Conservation (phyloP, 768 basidiomycete species). For the Lanmaoa rubissima region DNA sequence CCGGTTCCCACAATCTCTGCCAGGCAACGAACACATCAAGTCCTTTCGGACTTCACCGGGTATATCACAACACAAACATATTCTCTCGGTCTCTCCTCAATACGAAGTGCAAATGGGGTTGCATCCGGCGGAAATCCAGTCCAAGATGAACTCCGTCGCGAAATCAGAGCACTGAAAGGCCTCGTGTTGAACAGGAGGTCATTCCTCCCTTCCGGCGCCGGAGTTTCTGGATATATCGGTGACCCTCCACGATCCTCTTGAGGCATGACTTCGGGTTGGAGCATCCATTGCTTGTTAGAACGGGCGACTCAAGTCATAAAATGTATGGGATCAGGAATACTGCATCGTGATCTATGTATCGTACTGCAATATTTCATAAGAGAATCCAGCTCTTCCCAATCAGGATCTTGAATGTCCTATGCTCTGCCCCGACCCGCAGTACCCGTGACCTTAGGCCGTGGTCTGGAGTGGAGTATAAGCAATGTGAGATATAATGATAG, state of each 20-base stretch:
- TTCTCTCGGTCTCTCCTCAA: constrained; percentile 19
- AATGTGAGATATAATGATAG: not conserved
- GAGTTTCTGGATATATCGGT: constrained; percentile 5
- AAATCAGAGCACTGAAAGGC: constrained; percentile 76
- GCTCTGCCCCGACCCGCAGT: not conserved
- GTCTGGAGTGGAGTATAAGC: not conserved
- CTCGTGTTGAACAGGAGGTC: constrained; percentile 71
- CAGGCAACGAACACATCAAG: constrained; percentile 61
- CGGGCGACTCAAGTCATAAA: not conserved
- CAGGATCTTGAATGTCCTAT: not conserved
- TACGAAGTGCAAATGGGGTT: constrained; percentile 19
- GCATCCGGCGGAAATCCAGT: constrained; percentile 25
- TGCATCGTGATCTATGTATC: too few relatives aligned
- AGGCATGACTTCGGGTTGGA: not conserved
- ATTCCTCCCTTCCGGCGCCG: constrained; percentile 8
- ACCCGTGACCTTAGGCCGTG: not conserved
- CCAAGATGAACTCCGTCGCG: constrained; percentile 67
- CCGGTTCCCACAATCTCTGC: constrained; percentile 29
- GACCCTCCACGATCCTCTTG: constrained; percentile 4
- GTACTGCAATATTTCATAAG: not conserved
- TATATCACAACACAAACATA: constrained; percentile 78
- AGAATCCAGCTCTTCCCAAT: not conserved
- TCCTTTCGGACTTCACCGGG: constrained; percentile 71
- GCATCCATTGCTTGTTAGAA: not conserved
- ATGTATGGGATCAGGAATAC: not conserved